These are phyloP conservation scores for Leishmania turanica DNA, from an alignment of 208 protist genomes.

Conservation along the genomic window DNA sequence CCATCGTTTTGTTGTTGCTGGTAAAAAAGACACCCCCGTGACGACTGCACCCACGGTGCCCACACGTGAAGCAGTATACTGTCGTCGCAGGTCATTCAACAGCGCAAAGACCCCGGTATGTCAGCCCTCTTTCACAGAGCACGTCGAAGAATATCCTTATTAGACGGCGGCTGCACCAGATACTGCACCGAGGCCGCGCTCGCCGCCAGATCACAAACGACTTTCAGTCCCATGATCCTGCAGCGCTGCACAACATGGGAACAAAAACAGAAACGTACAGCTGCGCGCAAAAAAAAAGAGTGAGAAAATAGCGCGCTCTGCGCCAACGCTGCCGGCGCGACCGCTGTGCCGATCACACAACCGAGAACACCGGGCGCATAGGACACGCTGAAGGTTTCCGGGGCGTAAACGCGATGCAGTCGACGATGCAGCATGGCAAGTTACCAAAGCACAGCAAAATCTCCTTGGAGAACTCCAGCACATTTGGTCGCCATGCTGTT, in stretches of 20 bases:
- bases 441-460: conserved; percentile 85
- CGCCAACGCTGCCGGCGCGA: conserved; percentile 84
- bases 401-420: conserved; percentile 92
- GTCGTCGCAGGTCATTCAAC: neutral
- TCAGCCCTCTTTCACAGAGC: conserved; percentile 30
- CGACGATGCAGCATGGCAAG: conserved; percentile 74
- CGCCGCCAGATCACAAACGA: conserved; percentile 1
- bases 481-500: conserved; percentile 88
- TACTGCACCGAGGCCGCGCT: conserved; percentile 55
- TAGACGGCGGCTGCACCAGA: conserved; percentile 54
- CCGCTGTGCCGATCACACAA: conserved; percentile 80
- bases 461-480: conserved; percentile 93
- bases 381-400: conserved; percentile 94
- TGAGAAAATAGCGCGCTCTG: neutral
- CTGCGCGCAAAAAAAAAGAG: conserved; percentile 96
- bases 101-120: neutral
- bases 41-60: neutral
- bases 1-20: too few relatives aligned
- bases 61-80: neutral
- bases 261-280: conserved; percentile 83
- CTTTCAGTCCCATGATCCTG: conserved; percentile 38
- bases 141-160: conserved; percentile 63
- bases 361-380: conserved; percentile 84
- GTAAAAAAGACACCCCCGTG: neutral
- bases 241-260: conserved; percentile 67